phyloP scores from a whole-genome alignment of 176 grass and related monocot genomes.

The Urochloa ruziziensis region DNA sequence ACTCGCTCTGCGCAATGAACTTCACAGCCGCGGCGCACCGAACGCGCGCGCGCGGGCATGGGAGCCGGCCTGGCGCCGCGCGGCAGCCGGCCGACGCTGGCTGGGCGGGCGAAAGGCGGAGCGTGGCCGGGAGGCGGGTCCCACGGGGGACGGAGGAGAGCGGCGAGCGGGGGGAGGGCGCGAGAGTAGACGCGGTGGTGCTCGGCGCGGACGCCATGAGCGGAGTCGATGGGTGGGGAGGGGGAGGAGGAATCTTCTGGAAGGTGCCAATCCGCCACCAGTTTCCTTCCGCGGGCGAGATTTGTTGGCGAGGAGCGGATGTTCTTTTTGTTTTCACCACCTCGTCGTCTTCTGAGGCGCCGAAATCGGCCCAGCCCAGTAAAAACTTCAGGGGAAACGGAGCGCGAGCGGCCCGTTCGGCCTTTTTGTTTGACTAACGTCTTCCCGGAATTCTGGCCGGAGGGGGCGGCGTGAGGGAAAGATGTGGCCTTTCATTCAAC shows the following conservation, averaged over 20 bases:
- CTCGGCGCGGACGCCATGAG: slow-evolving; percentile 54
- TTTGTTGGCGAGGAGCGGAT: not conserved
- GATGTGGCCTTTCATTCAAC: not conserved
- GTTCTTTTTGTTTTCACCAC: not conserved
- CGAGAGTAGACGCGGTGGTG: slow-evolving; percentile 27
- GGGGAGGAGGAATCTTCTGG: slow-evolving; percentile 23
- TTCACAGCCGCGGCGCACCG: slow-evolving; percentile 59
- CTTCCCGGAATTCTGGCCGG: not conserved
- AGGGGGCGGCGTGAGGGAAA: not conserved
- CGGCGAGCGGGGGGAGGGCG: slow-evolving; percentile 5
- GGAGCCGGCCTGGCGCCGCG: slow-evolving; percentile 1
- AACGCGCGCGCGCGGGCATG: slow-evolving; percentile 27
- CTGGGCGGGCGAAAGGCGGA: not conserved
- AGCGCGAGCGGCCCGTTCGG: not conserved
- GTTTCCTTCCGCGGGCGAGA: slow-evolving; percentile 7
- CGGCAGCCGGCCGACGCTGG: not conserved
- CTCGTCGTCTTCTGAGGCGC: not conserved
- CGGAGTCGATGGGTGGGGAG: slow-evolving; percentile 26
- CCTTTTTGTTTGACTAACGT: not conserved
- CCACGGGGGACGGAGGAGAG: not conserved
- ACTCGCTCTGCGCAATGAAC: slow-evolving; percentile 62
- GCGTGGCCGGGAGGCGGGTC: not conserved
- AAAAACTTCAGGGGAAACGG: not conserved
- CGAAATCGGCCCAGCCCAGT: slow-evolving; percentile 7
- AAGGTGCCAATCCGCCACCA: slow-evolving; percentile 39